Evolutionary conservation across 352 stramenopile species (phyloP).

Genomic region (Globisporangium carolinianum): DNA sequence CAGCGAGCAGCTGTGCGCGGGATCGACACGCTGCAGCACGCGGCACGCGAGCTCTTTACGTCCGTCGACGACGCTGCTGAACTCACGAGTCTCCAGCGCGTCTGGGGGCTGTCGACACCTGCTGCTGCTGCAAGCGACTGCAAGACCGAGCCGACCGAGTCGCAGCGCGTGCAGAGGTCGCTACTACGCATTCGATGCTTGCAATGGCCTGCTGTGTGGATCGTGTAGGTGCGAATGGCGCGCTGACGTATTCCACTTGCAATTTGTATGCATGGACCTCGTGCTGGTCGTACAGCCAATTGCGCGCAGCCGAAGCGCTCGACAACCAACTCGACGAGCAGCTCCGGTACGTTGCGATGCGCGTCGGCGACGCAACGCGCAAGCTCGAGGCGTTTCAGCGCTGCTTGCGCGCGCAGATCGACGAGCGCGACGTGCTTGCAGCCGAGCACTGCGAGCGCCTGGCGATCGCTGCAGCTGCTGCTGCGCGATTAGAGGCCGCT

Average conservation of each 20-base stretch:
- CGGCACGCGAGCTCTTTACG: constrained; percentile 23
- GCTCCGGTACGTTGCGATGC: constrained; percentile 23
- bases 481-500: not conserved
- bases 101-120: constrained; percentile 24
- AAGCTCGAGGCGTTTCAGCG: constrained; percentile 31
- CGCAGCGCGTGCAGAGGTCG: constrained; percentile 1
- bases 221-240: no score
- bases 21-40: constrained; percentile 37
- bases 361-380: constrained; percentile 25
- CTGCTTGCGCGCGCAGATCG: constrained; percentile 28
- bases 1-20: constrained; percentile 22
- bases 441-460: not conserved
- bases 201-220: no score
- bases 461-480: not conserved
- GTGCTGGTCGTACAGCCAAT: constrained; percentile 16
- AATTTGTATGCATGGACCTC: no score
- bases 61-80: constrained; percentile 33
- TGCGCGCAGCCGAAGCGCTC: constrained; percentile 32
- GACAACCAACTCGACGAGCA: constrained; percentile 39
- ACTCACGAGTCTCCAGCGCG: constrained; percentile 39
- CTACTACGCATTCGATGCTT: no score
- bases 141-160: not conserved
- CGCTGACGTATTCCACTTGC: no score
- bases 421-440: constrained; percentile 10
- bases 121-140: no score